phyloP scores from a whole-genome alignment of 306 rosid genomes.

The Cucurbita maxima region DNA sequence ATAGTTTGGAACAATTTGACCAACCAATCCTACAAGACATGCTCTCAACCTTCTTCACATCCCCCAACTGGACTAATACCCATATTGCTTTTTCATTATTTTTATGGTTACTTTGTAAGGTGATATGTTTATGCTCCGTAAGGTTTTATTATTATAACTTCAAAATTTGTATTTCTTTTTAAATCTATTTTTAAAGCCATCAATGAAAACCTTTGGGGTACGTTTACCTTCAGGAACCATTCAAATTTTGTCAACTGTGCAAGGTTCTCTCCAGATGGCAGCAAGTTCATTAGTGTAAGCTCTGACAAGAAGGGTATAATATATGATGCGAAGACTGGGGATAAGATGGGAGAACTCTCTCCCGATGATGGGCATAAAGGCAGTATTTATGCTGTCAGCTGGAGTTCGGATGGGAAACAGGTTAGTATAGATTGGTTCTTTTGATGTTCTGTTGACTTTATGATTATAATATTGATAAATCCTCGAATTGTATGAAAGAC shows the following conservation, averaged over 20 bases:
- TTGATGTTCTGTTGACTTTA: background rate
- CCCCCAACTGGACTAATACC: background rate
- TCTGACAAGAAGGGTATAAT: constrained; percentile 82
- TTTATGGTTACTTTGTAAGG: background rate
- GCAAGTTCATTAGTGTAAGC: constrained; percentile 65
- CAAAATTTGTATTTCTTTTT: background rate
- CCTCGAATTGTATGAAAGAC: background rate
- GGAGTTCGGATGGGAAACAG: constrained; percentile 95
- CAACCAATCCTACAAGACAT: background rate
- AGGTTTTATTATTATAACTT: background rate
- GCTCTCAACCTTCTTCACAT: background rate
- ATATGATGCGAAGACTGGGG: constrained; percentile 71
- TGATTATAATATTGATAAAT: background rate
- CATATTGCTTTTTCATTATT: background rate
- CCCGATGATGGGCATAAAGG: constrained; percentile 86
- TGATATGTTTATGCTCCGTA: background rate
- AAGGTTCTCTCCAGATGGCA: constrained; percentile 91
- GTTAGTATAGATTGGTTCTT: constrained; percentile 17
- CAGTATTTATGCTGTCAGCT: constrained; percentile 86
- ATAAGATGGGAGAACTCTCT: constrained; percentile 76
- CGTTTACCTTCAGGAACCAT: constrained; percentile 65
- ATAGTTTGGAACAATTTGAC: background rate
- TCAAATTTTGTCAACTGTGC: constrained; percentile 88
- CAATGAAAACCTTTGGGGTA: constrained; percentile 6
- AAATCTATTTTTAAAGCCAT: background rate